Percentiles rank a stretch among this genome's conserved stretches.
Evolutionary conservation across 1,139 yeast species (phyloP).

Genomic region (Yamadazyma aaseri): DNA sequence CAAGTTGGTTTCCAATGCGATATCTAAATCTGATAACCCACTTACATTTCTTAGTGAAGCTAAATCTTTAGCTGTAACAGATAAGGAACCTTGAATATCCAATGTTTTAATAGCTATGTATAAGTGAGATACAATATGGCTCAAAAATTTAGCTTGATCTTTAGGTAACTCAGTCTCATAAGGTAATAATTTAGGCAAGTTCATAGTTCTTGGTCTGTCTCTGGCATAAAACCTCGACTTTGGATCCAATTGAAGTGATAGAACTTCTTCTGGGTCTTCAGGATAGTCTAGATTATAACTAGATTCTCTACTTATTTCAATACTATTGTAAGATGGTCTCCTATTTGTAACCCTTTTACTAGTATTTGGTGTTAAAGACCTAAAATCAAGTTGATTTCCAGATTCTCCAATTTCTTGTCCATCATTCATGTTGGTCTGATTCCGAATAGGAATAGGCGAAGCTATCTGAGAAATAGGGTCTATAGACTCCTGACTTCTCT

Average conservation of each 20-base stretch:
- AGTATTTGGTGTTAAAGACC: conserved; percentile 28
- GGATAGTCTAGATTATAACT: conserved; percentile 62
- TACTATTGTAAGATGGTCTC: conserved; percentile 37
- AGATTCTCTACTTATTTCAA: conserved; percentile 39
- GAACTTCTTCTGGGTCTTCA: conserved; percentile 41
- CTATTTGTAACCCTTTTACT: conserved; percentile 21
- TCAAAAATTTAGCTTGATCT: conserved; percentile 72
- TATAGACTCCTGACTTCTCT: conserved; percentile 1
- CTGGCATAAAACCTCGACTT: conserved; percentile 59
- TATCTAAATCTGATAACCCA: conserved; percentile 45
- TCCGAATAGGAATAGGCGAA: conserved; percentile 22
- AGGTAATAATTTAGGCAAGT: conserved; percentile 67
- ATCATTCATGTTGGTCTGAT: neutral
- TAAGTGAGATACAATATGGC: conserved; percentile 76
- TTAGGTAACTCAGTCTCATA: conserved; percentile 67
- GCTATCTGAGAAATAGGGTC: conserved; percentile 5
- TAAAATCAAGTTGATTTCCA: conserved; percentile 1
- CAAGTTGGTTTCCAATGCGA: conserved; percentile 56
- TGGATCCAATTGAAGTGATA: conserved; percentile 44
- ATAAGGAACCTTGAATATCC: conserved; percentile 72
- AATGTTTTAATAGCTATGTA: conserved; percentile 75
- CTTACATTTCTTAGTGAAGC: conserved; percentile 34
- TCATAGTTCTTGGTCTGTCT: conserved; percentile 49
- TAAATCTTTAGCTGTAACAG: conserved; percentile 65
- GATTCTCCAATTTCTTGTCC: neutral